Conservation (phyloP, 2,329 filamentous ascomycete species). For the Pleurostoma richardsiae region DNA sequence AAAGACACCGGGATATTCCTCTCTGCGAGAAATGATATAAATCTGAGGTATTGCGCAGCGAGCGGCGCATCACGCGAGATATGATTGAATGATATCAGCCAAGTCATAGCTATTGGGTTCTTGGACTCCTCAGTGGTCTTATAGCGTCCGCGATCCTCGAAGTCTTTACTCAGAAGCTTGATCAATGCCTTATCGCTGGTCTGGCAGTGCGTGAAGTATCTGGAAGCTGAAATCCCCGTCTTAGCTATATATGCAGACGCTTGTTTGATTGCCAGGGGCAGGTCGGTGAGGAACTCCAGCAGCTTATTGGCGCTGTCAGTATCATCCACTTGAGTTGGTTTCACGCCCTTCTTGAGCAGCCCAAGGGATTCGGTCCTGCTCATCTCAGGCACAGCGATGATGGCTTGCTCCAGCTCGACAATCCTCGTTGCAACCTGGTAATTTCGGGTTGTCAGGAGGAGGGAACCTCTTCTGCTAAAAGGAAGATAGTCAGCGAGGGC, state of each 20-base stretch:
- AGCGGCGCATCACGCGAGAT: slow-evolving; percentile 16
- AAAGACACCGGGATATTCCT: slow-evolving; percentile 22
- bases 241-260: slow-evolving; percentile 27
- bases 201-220: slow-evolving; percentile 18
- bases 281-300: slow-evolving; percentile 19
- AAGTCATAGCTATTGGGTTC: slow-evolving; percentile 24
- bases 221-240: slow-evolving; percentile 12
- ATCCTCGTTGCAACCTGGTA: slow-evolving; percentile 7
- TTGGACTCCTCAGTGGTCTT: neutral
- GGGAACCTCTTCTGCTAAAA: slow-evolving; percentile 17
- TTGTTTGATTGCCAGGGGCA: slow-evolving; percentile 29
- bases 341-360: slow-evolving; percentile 13
- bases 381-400: slow-evolving; percentile 17
- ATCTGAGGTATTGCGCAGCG: slow-evolving; percentile 20
- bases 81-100: slow-evolving; percentile 26
- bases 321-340: slow-evolving; percentile 13
- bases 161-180: slow-evolving; percentile 20
- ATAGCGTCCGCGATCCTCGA: slow-evolving; percentile 21
- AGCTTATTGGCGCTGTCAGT: slow-evolving; percentile 12
- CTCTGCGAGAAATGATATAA: slow-evolving; percentile 20
- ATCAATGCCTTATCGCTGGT: slow-evolving; percentile 13
- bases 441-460: slow-evolving; percentile 22
- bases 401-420: slow-evolving; percentile 7
- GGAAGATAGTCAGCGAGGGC: slow-evolving; percentile 22
- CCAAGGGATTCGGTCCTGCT: slow-evolving; percentile 11